Conservation (phyloP, 805 yeast genomes). For the Suhomyces faveliae region DNA sequence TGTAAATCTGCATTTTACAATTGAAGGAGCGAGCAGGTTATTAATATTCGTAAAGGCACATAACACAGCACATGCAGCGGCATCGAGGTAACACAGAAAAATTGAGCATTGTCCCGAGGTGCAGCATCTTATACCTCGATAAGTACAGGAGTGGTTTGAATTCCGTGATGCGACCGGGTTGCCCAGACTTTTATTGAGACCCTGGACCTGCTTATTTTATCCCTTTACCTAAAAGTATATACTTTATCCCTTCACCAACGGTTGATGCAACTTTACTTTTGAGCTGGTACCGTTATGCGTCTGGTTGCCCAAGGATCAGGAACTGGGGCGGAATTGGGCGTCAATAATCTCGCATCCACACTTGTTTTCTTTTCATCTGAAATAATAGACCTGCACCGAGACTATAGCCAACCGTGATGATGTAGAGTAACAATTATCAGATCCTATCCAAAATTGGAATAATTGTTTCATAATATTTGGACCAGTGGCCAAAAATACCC, state of each 20-base stretch:
- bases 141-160: not conserved
- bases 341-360: not conserved
- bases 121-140: not conserved
- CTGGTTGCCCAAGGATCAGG: not conserved
- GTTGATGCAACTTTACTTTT: too few relatives aligned
- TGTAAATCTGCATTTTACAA: not conserved
- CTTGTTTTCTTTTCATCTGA: not conserved
- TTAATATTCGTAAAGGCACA: not conserved
- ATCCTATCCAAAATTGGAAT: not conserved
- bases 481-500: not conserved
- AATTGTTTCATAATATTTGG: not conserved
- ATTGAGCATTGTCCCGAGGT: not conserved
- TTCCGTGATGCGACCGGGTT: not conserved
- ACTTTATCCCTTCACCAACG: too few relatives aligned
- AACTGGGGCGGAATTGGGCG: not conserved
- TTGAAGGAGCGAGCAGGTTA: not conserved
- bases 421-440: not conserved
- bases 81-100: not conserved
- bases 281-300: not conserved
- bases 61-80: not conserved
- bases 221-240: too few relatives aligned
- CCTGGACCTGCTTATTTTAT: too few relatives aligned
- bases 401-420: not conserved
- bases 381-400: not conserved
- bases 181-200: not conserved